Conservation (phyloP, 768 basidiomycete genomes). For the Phylloporus scabripes region DNA sequence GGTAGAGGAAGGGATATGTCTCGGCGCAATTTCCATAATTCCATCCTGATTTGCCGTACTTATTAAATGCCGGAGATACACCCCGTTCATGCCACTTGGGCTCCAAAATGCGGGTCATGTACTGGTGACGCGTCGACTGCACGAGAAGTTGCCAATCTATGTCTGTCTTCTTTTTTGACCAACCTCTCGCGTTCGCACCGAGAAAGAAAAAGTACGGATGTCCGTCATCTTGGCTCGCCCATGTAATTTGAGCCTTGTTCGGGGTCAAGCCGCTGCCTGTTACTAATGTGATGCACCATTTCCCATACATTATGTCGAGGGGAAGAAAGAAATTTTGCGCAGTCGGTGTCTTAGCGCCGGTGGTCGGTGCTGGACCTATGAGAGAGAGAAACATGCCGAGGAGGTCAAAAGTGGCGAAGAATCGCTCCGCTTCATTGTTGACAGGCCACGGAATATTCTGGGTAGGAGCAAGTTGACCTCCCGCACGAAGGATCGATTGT, state of each 20-base stretch:
- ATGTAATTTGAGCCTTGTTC: neutral
- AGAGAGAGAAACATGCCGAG: neutral
- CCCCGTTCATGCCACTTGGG: no score
- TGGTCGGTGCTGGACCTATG: neutral
- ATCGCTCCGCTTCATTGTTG: neutral
- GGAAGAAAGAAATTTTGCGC: neutral
- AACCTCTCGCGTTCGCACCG: neutral
- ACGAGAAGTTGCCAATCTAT: neutral
- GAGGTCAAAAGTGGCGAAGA: neutral
- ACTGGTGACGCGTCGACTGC: neutral
- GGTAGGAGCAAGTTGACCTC: neutral
- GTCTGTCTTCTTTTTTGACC: neutral
- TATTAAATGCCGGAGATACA: neutral
- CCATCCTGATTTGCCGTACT: neutral
- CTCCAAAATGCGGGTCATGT: neutral
- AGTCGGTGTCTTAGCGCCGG: neutral
- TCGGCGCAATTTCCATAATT: neutral
- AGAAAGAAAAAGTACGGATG: neutral
- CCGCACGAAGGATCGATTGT: neutral
- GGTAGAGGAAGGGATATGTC: neutral
- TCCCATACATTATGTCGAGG: neutral
- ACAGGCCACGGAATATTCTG: neutral
- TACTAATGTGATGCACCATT: neutral
- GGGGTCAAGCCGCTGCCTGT: neutral
- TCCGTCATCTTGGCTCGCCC: neutral